These are phyloP conservation scores for Aphanomyces astaci DNA, from an alignment of 352 stramenopile genomes.

Conservation along the genomic window DNA sequence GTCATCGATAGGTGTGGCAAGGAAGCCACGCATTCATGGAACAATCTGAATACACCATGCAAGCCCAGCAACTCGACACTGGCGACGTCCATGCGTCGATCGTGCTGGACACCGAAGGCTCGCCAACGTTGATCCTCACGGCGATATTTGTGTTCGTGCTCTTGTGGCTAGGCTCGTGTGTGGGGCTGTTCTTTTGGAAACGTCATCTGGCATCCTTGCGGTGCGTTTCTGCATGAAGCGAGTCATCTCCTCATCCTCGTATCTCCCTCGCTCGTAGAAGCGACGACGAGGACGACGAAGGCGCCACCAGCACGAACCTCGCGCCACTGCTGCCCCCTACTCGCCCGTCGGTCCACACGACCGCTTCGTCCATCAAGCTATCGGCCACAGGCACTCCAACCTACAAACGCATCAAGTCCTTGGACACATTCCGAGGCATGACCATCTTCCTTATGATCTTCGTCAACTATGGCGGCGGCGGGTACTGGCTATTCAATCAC, in stretches of 20 bases:
- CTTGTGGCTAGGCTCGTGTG: not conserved
- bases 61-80: slow-evolving; percentile 9
- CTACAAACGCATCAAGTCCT: slow-evolving; percentile 32
- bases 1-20: not conserved
- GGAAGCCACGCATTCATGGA: not conserved
- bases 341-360: not conserved
- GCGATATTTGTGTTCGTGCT: not conserved
- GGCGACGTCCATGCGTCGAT: slow-evolving; percentile 14
- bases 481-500: slow-evolving; percentile 54
- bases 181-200: slow-evolving; percentile 11
- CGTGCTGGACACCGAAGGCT: not conserved
- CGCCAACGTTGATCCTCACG: not conserved
- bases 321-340: not conserved
- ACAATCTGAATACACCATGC: not conserved
- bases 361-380: not conserved
- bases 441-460: slow-evolving; percentile 80
- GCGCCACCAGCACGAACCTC: not conserved
- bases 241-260: not conserved
- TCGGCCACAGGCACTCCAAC: too few species aligned
- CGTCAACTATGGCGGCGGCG: slow-evolving; percentile 81
- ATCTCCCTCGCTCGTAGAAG: not conserved
- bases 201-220: slow-evolving; percentile 4
- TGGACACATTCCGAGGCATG: slow-evolving; percentile 71
- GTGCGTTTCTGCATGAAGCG: not conserved
- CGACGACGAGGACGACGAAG: slow-evolving; percentile 8